These are phyloP conservation scores for Clitopilus hobsonii DNA, from an alignment of 768 basidiomycete genomes.

Conservation along the genomic window DNA sequence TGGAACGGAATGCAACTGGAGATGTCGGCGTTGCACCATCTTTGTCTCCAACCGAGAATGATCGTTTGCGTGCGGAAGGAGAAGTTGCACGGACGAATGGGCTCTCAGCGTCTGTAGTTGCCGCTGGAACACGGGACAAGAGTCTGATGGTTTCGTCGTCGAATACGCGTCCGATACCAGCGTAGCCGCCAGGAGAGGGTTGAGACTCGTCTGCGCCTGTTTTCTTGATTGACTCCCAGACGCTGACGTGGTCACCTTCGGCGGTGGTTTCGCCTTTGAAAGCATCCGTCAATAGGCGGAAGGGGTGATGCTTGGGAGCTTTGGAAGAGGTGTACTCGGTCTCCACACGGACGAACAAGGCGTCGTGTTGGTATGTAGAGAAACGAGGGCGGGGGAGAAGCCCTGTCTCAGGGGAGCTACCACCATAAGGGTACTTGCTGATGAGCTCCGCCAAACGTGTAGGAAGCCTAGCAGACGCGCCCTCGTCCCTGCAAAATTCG, in stretches of 20 bases:
- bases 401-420: conserved; percentile 28
- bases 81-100: conserved; percentile 18
- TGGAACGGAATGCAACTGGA: conserved; percentile 19
- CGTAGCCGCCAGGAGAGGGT: conserved; percentile 30
- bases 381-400: conserved; percentile 63
- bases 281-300: conserved; percentile 60
- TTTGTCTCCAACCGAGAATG: conserved; percentile 22
- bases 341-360: conserved; percentile 64
- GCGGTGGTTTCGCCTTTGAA: conserved; percentile 37
- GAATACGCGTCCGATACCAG: conserved; percentile 48
- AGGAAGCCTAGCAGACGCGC: conserved; percentile 52
- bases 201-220: conserved; percentile 28
- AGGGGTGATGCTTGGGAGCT: conserved; percentile 43
- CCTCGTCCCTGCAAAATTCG: conserved; percentile 48
- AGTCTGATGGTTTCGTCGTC: conserved; percentile 64
- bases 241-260: conserved; percentile 26
- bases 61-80: conserved; percentile 23
- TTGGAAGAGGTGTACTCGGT: conserved; percentile 40
- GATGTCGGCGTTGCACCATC: conserved; percentile 12
- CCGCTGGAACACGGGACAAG: conserved; percentile 46
- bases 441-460: conserved; percentile 68
- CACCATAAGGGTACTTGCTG: conserved; percentile 60
- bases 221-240: conserved; percentile 56
- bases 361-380: conserved; percentile 59
- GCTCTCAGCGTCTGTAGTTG: conserved; percentile 23